These are phyloP conservation scores for Diplodia corticola DNA, from an alignment of 2,329 filamentous ascomycete genomes.

Conservation along the genomic window DNA sequence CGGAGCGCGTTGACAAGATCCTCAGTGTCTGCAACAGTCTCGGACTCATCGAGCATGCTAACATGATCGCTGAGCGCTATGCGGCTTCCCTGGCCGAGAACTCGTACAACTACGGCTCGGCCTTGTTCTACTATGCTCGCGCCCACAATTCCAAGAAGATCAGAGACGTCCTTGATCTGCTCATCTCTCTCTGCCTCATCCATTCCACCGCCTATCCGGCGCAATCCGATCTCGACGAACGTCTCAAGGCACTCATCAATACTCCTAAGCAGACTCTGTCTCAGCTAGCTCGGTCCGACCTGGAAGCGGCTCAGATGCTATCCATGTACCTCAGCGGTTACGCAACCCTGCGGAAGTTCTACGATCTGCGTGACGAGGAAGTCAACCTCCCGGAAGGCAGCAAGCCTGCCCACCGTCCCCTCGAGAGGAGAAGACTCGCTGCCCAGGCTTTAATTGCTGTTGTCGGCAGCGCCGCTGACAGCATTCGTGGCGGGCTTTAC, in stretches of 20 bases:
- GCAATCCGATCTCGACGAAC: conserved; percentile 68
- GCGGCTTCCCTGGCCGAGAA: conserved; percentile 73
- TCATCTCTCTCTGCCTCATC: conserved; percentile 83
- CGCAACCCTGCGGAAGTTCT: conserved; percentile 85
- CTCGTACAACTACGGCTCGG: conserved; percentile 78
- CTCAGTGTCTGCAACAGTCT: conserved; percentile 76
- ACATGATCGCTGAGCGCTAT: conserved; percentile 82
- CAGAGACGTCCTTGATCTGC: conserved; percentile 78
- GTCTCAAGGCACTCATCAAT: conserved; percentile 68
- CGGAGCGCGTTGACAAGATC: conserved; percentile 75
- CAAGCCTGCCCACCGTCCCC: conserved; percentile 49
- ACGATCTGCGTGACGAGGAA: conserved; percentile 79
- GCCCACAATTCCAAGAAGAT: conserved; percentile 78
- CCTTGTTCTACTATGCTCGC: conserved; percentile 86
- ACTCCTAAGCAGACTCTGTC: conserved; percentile 72
- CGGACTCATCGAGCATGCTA: conserved; percentile 75
- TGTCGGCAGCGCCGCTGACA: conserved; percentile 82
- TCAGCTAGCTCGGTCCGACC: conserved; percentile 70
- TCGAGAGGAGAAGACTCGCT: conserved; percentile 67
- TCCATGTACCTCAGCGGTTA: conserved; percentile 89
- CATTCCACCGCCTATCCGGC: conserved; percentile 81
- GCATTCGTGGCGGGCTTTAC: conserved; percentile 86
- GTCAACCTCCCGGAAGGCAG: conserved; percentile 42
- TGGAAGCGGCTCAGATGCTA: conserved; percentile 78
- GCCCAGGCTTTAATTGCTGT: conserved; percentile 77